Percentiles rank a stretch among this genome's conserved stretches.
Evolutionary conservation across 345 rosid species (phyloP).

Genomic region (Kernera saxatilis): DNA sequence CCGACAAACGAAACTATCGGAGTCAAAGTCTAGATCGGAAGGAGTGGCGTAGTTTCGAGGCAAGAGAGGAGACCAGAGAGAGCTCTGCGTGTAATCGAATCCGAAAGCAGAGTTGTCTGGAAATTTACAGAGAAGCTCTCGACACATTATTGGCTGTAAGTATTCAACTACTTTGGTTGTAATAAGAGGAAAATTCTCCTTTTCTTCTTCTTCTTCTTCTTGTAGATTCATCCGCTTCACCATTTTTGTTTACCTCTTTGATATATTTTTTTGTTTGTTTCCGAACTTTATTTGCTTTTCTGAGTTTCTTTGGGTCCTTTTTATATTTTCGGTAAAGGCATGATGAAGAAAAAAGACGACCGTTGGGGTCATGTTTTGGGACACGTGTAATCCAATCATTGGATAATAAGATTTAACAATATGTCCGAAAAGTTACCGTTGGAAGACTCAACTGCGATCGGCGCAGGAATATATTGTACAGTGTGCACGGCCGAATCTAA

Average conservation of each 20-base stretch:
- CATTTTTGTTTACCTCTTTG: conserved; percentile 2
- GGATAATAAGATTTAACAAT: background rate
- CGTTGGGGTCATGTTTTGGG: conserved; percentile 9
- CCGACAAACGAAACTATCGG: conserved; percentile 34
- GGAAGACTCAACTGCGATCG: conserved; percentile 7
- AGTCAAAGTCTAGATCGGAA: conserved; percentile 38
- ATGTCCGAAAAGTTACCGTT: conserved; percentile 31
- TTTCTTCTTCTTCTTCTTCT: conserved; percentile 37
- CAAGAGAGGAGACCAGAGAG: conserved; percentile 86
- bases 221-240: background rate
- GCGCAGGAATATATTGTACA: background rate
- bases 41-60: conserved; percentile 46
- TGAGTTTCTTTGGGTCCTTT: background rate
- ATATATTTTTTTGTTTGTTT: background rate
- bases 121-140: conserved; percentile 75
- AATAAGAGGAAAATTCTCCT: conserved; percentile 29
- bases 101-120: conserved; percentile 72
- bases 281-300: background rate
- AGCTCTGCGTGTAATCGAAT: conserved; percentile 75
- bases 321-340: background rate
- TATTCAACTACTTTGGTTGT: conserved; percentile 72
- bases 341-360: conserved; percentile 20
- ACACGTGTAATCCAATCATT: background rate
- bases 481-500: conserved; percentile 13
- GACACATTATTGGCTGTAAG: conserved; percentile 61